Conservation (phyloP, 2,329 filamentous ascomycete species). For the Aspergillus proliferans region DNA sequence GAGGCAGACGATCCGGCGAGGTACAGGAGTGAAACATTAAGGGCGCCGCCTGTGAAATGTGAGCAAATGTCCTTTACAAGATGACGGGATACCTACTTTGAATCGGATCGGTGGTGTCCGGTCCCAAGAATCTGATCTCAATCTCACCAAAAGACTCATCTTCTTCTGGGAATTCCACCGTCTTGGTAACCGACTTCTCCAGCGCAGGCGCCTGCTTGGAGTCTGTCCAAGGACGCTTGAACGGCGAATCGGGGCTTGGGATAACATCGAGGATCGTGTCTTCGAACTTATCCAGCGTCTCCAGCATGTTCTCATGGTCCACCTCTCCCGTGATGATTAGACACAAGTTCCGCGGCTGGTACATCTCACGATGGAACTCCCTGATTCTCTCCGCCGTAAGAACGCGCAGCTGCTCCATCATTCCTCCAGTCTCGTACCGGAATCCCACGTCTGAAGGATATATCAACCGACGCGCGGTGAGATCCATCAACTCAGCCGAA, state of each 20-base stretch:
- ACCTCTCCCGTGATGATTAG: conserved; percentile 88
- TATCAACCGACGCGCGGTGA: conserved; percentile 69
- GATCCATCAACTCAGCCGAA: conserved; percentile 77
- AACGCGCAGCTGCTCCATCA: conserved; percentile 84
- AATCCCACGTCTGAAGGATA: conserved; percentile 90
- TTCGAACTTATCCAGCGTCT: conserved; percentile 83
- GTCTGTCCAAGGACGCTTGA: conserved; percentile 85
- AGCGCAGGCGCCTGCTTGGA: conserved; percentile 71
- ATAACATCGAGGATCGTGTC: conserved; percentile 77
- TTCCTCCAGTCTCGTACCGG: conserved; percentile 94
- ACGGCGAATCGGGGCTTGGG: conserved; percentile 66
- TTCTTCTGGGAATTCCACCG: conserved; percentile 88
- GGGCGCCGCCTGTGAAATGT: conserved; percentile 52
- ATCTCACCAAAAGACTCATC: conserved; percentile 92
- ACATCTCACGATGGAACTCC: conserved; percentile 94
- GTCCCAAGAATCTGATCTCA: conserved; percentile 78
- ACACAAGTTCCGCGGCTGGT: conserved; percentile 92
- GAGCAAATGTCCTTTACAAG: neutral
- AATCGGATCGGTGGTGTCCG: conserved; percentile 65
- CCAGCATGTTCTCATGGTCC: conserved; percentile 70
- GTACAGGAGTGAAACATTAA: conserved; percentile 77
- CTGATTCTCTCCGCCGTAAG: conserved; percentile 85
- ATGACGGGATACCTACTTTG: conserved; percentile 39
- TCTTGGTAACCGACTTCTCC: conserved; percentile 65
- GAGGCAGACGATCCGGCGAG: conserved; percentile 90